Conservation (phyloP, 768 basidiomycete genomes). For the Clathrus columnatus region DNA sequence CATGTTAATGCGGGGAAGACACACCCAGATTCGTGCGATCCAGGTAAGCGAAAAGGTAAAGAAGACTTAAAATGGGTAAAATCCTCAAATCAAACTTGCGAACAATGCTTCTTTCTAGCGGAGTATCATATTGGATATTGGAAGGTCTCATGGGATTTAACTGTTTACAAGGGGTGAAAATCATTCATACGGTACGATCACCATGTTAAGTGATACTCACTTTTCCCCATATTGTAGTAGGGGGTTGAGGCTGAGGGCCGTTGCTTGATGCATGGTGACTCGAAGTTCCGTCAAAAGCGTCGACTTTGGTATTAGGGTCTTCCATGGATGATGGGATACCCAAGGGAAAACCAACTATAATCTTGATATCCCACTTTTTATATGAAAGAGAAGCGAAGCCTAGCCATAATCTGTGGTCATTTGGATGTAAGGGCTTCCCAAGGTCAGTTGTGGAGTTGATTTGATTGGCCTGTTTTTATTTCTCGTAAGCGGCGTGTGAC, state of each 20-base stretch:
- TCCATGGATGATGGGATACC: not conserved
- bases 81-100: conserved; percentile 11
- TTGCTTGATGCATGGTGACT: too few species aligned
- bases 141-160: not conserved
- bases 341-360: too few species aligned
- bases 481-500: not conserved
- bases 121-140: not conserved
- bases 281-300: not conserved
- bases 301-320: not conserved
- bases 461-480: not conserved
- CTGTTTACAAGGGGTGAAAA: too few species aligned
- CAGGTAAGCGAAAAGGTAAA: conserved; percentile 32
- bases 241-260: too few species aligned
- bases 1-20: not conserved
- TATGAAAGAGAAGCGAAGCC: not conserved
- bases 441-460: not conserved
- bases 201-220: not conserved
- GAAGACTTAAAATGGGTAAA: conserved; percentile 10
- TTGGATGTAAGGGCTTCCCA: not conserved
- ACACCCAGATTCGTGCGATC: conserved; percentile 63
- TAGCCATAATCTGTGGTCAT: not conserved
- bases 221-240: not conserved
- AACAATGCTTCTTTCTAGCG: conserved; percentile 7
- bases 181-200: too few species aligned
- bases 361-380: not conserved